phyloP scores from a whole-genome alignment of 768 basidiomycete genomes.

The Podaxis sp. region DNA sequence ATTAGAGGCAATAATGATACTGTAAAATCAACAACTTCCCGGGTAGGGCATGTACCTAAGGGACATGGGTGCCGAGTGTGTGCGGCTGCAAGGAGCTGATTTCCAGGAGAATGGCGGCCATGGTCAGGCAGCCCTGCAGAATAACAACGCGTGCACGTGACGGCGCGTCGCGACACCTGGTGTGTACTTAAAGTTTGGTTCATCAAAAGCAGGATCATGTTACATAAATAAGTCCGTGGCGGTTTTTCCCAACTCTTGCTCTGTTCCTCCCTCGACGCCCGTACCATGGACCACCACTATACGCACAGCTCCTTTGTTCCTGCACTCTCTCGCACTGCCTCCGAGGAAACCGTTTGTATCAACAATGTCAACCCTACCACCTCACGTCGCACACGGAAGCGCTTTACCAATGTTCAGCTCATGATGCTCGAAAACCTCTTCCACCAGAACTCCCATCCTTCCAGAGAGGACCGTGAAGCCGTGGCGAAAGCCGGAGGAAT shows the following conservation, averaged over 20 bases:
- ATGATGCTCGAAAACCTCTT: constrained; percentile 73
- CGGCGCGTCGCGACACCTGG: not conserved
- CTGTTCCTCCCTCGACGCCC: constrained; percentile 12
- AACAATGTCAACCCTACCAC: constrained; percentile 27
- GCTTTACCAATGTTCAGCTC: constrained; percentile 68
- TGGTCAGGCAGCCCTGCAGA: not conserved
- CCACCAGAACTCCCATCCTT: constrained; percentile 71
- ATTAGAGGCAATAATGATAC: not conserved
- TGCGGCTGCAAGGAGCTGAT: not conserved
- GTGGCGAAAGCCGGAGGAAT: constrained; percentile 62
- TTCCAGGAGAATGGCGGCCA: not conserved
- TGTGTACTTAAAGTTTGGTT: constrained; percentile 6
- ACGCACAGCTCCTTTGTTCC: constrained; percentile 4
- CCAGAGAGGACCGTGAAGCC: constrained; percentile 68
- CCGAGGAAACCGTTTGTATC: constrained; percentile 32
- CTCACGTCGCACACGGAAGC: constrained; percentile 63
- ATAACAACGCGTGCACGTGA: constrained; percentile 10
- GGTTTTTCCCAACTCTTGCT: constrained; percentile 16
- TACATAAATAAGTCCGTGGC: constrained; percentile 18
- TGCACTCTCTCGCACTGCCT: constrained; percentile 52
- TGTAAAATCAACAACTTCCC: not conserved
- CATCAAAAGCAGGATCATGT: constrained; percentile 11
- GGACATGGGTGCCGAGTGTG: not conserved
- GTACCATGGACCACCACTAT: constrained; percentile 17
- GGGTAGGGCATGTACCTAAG: not conserved